Evolutionary conservation across 2,329 filamentous ascomycete genomes (phyloP).

Genomic region (Ascochyta viciae-villosae): DNA sequence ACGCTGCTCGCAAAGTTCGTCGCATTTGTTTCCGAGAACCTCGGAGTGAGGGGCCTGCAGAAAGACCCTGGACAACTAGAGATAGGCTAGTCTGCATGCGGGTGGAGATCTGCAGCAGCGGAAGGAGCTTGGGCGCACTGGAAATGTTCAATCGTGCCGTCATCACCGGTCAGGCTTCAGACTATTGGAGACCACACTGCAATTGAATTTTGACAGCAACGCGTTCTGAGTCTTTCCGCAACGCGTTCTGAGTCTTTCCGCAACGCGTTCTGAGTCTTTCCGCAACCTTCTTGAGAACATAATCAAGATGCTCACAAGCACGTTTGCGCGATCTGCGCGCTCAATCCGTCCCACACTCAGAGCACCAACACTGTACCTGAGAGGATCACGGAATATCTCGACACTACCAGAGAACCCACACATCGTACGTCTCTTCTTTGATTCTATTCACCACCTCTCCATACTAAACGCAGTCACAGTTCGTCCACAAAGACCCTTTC

Average conservation of each 20-base stretch:
- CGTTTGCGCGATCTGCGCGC: constrained; percentile 28
- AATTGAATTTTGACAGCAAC: constrained; percentile 9
- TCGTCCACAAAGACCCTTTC: constrained; percentile 57
- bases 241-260: no score
- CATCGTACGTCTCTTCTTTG: constrained; percentile 40
- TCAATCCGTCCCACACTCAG: constrained; percentile 17
- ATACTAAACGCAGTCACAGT: constrained; percentile 45
- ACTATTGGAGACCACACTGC: neutral
- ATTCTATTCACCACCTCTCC: neutral
- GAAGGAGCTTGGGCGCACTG: constrained; percentile 23
- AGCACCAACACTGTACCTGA: constrained; percentile 28
- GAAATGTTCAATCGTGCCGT: constrained; percentile 21
- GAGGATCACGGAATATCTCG: constrained; percentile 38
- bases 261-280: neutral
- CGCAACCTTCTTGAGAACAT: no score
- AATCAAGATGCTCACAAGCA: constrained; percentile 28
- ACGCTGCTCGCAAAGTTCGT: constrained; percentile 5
- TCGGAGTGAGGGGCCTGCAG: constrained; percentile 8
- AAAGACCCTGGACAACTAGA: constrained; percentile 1
- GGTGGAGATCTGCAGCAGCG: constrained; percentile 17
- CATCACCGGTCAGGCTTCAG: constrained; percentile 11
- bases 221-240: no score
- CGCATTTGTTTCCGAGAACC: neutral
- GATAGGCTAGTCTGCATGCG: constrained; percentile 5
- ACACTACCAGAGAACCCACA: constrained; percentile 55